phyloP scores from a whole-genome alignment of 1,284 basidiomycete species.

The Sparassis latifolia region DNA sequence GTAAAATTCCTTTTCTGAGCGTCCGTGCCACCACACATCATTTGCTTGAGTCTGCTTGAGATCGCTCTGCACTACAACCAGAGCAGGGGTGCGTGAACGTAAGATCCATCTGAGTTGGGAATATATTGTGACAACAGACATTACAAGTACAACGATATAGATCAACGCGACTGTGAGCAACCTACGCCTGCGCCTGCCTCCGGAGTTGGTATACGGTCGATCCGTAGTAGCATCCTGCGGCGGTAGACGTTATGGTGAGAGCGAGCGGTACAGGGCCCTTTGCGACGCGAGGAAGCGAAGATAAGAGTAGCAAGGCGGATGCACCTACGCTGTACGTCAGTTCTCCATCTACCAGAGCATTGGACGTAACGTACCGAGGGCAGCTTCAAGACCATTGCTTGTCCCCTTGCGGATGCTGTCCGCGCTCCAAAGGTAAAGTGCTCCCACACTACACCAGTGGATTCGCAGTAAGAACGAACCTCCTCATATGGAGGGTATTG shows the following conservation, averaged over 20 bases:
- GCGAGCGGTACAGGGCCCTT: constrained; percentile 77
- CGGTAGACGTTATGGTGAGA: constrained; percentile 57
- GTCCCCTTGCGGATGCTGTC: constrained; percentile 68
- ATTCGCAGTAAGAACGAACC: neutral
- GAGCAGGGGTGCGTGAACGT: too few relatives aligned
- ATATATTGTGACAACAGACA: too few relatives aligned
- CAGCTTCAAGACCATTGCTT: constrained; percentile 67
- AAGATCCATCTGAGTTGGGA: too few relatives aligned
- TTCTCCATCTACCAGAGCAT: neutral
- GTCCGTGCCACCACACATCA: too few relatives aligned
- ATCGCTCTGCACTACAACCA: too few relatives aligned
- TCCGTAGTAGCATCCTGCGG: constrained; percentile 67
- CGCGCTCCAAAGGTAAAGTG: constrained; percentile 71
- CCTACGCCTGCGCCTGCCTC: neutral
- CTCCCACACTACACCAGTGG: constrained; percentile 51
- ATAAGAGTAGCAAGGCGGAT: constrained; percentile 71
- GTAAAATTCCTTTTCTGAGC: constrained; percentile 77
- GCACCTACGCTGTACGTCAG: constrained; percentile 44
- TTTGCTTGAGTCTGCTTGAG: too few relatives aligned
- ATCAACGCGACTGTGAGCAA: too few relatives aligned
- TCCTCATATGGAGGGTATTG: constrained; percentile 13
- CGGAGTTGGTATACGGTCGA: constrained; percentile 42
- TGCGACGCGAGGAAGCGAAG: constrained; percentile 65
- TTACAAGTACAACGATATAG: too few relatives aligned
- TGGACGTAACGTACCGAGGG: constrained; percentile 50